Evolutionary conservation across 139 green algal species (phyloP), one percentile per base, ranked within the genome.

Genomic region (Chlorella sp.): DNA sequence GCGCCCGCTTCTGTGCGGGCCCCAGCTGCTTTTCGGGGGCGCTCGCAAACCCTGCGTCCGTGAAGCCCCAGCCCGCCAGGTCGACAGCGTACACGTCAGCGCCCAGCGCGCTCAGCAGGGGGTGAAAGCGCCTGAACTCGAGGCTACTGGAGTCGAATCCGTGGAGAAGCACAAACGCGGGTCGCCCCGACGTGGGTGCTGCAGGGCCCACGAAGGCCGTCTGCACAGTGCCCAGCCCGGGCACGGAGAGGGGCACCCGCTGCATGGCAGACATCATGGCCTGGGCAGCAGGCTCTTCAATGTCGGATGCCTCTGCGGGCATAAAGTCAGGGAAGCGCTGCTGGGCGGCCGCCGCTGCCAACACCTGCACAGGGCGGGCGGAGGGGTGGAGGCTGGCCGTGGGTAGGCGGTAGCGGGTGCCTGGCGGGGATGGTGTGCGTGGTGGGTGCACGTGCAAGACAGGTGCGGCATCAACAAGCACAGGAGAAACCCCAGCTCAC

Each of bases 61-160:
- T 92, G 86, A 96, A 96, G 3, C 94, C 92, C 92, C 92, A 94
- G 37, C 92, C 92, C 32, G 98, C 93, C 86, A 99, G 88, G 90
- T 99, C 97, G 0, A 99, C 90, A 5, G 95, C 93, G 32, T 96
- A 95, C 3, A 92, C 88, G 24, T 93, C 83, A 21, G 93, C 83
- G 0, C 86, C 93, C 9, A 88, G 32, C 30, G 89, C 60, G 22
- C 89, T 87, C 39, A 99, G 90, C 78, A 97, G 89, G 0, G 97
- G 96, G 83, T 94, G 88, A 39, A 99, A 90, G 19, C 96, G 89
- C 14, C 98, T 91, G 85, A 97, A 99, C 92, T 99, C 97, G 34
- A 99, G 90, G 86, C 91, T 95, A 61, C 84, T 93, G 84, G 83
- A 92, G 89, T 99, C 97, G 32, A 64, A 98, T 78, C 96, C 95